Base-by-base conservation (phyloP, 495 filamentous ascomycete species). In the Lasiosphaeria hispida region DNA sequence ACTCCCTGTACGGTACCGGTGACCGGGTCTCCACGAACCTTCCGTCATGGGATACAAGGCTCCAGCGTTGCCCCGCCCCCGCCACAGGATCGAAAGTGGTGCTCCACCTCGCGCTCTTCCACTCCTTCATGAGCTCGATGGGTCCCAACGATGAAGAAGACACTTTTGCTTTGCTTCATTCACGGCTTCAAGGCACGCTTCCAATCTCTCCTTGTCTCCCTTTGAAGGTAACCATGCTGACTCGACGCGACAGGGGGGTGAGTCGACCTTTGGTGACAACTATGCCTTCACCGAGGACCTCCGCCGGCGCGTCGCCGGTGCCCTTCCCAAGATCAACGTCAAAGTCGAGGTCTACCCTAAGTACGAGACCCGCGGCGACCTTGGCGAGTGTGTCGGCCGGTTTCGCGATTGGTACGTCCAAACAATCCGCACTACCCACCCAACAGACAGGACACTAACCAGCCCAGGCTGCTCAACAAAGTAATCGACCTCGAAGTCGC, bases 401-500 rank as follows among this genome's bases (percentile, higher is more conserved):
- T 95, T 98, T 68, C 84, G 89, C 59, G 91, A 96, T 75, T 98
- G 94, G 92, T 90, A 70, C 43, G 62, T 51, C 14, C 53, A 37
- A 30, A 30, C 14, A 7, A 42, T n/a, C 8, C 7, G 43, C 23
- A 11, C 34, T 9, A 19, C 14, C 33, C 40, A 13, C 10, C 39
- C 13, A 39, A 7, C 7, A 40, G 39, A 7, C 7, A 40, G 39
- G 39, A 41, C 38, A 54, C 51, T 7, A 50, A 14, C 58, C 58
- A 47, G 38, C 45, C 18, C 50, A 93, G 90, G 91, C 85, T 98
- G 15, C 81, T 91, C 63, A 86, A 94, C 65, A 89, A 87, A 60
- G 90, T 98, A 63, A 96, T 98, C 59, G 94, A 97, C 72, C 75
- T 97, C 64, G 94, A 98, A 73, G 92, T 97, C 57, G 83, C 80